Base-by-base conservation (phyloP, 176 grass and related monocot species). In the Avena sativa region DNA sequence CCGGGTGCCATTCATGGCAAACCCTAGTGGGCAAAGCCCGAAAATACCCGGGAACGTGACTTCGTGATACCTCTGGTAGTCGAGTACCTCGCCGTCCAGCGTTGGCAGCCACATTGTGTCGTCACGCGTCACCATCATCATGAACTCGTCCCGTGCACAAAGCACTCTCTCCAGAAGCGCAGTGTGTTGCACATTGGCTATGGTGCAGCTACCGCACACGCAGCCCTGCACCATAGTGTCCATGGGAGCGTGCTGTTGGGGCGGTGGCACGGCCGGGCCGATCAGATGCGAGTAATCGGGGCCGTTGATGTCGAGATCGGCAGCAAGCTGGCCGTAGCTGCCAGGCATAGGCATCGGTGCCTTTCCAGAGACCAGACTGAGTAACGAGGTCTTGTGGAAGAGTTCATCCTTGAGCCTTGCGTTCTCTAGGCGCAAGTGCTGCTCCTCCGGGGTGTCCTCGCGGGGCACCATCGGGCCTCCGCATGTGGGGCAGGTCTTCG, bases 371-470 rank as follows among this genome's bases (percentile, higher is more conserved):
- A 67, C 8, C 9, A 25, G 5, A 0, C 3, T 21, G 8, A 89
- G 15, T 0, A 20, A 1, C 0, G 17, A 3, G 4, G 2, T 5
- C 8, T 32, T 16, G 2, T 6, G 32, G 4, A 1, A 1, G 12
- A 23, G 4, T 34, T 46, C 70, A 5, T 55, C 68, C 76, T 19
- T 57, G 17, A 89, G 83, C 58, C 12, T 64, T 3, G 8, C 76
- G 13, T 89, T 89, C 51, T 89, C 82, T 3, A 34, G 6, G 11
- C 53, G 14, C 16, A 85, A n/a, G 56, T 17, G 32, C 16, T 49
- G 47, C 36, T 56, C 38, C 57, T 74, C 56, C n/a, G 57, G 1
- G 32, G 2, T n/a, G 8, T 23, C 32, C 32, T 32, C n/a, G 1
- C 9, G 5, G 16, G n/a, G 49, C 63, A 43, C 49, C 49, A 51